Percentiles rank a stretch among this genome's conserved stretches.
phyloP scores from a whole-genome alignment of 2,329 filamentous ascomycete species.

The Rhinocladiella mackenziei region DNA sequence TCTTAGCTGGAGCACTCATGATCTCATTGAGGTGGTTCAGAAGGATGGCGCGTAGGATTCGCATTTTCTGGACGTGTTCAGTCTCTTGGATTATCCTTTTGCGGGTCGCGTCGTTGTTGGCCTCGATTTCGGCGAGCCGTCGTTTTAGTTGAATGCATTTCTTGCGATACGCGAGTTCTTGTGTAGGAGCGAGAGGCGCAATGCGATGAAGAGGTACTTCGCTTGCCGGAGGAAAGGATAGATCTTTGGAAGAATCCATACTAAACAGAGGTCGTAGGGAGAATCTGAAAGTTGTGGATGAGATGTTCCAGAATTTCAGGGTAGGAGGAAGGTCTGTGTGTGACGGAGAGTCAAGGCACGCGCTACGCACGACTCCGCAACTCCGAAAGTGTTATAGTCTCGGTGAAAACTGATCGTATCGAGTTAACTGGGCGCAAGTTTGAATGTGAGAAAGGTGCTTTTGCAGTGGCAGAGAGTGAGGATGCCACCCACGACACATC shows the following conservation, averaged over 20 bases:
- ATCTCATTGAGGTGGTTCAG: conserved; percentile 59
- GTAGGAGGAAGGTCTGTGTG: too few species aligned
- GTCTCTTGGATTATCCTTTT: conserved; percentile 74
- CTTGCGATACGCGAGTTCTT: conserved; percentile 90
- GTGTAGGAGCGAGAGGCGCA: conserved; percentile 68
- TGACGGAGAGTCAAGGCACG: too few species aligned
- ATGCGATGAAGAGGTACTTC: conserved; percentile 26
- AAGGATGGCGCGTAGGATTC: conserved; percentile 75
- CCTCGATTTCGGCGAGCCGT: conserved; percentile 85
- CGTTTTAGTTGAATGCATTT: conserved; percentile 96
- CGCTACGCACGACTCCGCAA: too few species aligned
- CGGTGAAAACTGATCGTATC: too few species aligned
- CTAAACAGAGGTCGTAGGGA: too few species aligned
- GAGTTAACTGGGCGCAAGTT: too few species aligned
- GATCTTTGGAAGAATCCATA: conserved; percentile 27
- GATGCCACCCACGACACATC: too few species aligned
- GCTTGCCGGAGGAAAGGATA: conserved; percentile 25
- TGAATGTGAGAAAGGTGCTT: too few species aligned
- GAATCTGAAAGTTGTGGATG: too few species aligned
- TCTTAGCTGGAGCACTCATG: conserved; percentile 60
- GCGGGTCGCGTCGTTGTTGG: conserved; percentile 79
- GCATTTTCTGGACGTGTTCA: conserved; percentile 84
- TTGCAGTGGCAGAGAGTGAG: too few species aligned
- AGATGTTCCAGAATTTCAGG: too few species aligned
- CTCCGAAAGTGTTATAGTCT: too few species aligned